Base-by-base conservation (phyloP, 192 early-diverging fungal species). In the Coemansia sp. region DNA sequence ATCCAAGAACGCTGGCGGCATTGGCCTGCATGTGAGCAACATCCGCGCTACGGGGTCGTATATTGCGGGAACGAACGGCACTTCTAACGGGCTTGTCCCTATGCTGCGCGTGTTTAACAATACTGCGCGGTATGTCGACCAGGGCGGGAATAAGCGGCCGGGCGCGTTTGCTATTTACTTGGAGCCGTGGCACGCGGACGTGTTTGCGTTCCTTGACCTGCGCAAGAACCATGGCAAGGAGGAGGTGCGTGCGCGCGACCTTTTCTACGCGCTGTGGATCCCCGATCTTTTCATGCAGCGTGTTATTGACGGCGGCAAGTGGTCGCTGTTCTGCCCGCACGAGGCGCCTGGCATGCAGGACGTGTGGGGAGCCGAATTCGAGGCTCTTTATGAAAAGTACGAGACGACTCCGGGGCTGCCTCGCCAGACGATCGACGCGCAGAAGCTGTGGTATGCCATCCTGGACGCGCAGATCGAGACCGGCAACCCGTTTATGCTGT, bases 41-140 rank as follows among this genome's bases (percentile, higher is more conserved):
- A 99, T 99, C 76, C 92, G 96, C 50, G 93, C 95, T 0, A 87
- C 89, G 8, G 97, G 96, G 2, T 95, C 97, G 16, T 99, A 97
- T 80, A 98, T 98, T 87, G 94, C 97, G 34, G 97, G 96, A 58
- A 97, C 96, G 40, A 98, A 99, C 79, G 97, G 97, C 65, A 87
- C 91, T 65, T 98, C 97, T 27, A 98, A 97, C 74, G 97, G 97
- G 7, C 86, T 99, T 40, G 87, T 99, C 33, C 97, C 97, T 7
- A 98, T 99, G 96, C 87, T 99, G 68, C 93, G 96, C 60, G 97
- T 99, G 11, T 99, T 90, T 75, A 98, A 99, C 87, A 97, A 97
- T 85, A 99, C 97, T 5, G 96, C 97, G 13, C 90, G 97, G 39
- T 99, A 97, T 79, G 96, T 99, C n/a, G 95, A 98, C 86, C 97